These are phyloP conservation scores for Singerocomus inundabilis DNA, from an alignment of 1,284 basidiomycete species.

Conservation along the genomic window DNA sequence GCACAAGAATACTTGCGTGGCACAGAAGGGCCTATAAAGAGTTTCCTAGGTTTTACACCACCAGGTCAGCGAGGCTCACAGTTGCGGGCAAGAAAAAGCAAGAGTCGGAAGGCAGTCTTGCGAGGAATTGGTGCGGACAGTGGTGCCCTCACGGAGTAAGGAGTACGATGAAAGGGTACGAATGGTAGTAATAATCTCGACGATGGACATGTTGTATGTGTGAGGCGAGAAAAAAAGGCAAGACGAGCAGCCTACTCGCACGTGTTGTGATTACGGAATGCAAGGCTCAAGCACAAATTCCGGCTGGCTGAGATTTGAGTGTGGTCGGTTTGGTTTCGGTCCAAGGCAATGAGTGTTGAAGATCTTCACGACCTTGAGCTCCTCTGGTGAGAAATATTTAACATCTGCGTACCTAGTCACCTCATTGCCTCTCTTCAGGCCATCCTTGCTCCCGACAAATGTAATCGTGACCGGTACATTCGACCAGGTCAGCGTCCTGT, in stretches of 20 bases:
- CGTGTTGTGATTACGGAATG: conserved; percentile 30
- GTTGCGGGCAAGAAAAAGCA: conserved; percentile 49
- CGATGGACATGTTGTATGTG: conserved; percentile 17
- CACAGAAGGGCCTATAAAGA: conserved; percentile 15
- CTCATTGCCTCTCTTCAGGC: conserved; percentile 30
- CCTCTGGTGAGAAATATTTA: conserved; percentile 41
- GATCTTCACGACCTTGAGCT: conserved; percentile 48
- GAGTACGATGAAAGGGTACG: not conserved
- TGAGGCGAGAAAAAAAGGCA: conserved; percentile 2
- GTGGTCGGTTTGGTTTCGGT: conserved; percentile 19
- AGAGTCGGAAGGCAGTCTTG: conserved; percentile 46
- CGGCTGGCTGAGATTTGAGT: not conserved
- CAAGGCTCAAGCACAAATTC: conserved; percentile 24
- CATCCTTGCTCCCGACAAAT: conserved; percentile 50
- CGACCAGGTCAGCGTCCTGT: conserved; percentile 58
- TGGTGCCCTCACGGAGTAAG: conserved; percentile 10
- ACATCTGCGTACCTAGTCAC: conserved; percentile 1
- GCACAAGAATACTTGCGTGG: not conserved
- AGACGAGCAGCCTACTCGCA: conserved; percentile 1
- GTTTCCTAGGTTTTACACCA: conserved; percentile 51
- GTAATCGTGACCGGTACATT: conserved; percentile 77
- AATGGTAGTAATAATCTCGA: conserved; percentile 1
- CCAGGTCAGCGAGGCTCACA: conserved; percentile 35
- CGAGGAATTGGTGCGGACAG: conserved; percentile 38
- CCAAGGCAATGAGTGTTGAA: conserved; percentile 31